Evolutionary conservation across 331 rosid species (phyloP).

Genomic region (Cydonia oblonga): DNA sequence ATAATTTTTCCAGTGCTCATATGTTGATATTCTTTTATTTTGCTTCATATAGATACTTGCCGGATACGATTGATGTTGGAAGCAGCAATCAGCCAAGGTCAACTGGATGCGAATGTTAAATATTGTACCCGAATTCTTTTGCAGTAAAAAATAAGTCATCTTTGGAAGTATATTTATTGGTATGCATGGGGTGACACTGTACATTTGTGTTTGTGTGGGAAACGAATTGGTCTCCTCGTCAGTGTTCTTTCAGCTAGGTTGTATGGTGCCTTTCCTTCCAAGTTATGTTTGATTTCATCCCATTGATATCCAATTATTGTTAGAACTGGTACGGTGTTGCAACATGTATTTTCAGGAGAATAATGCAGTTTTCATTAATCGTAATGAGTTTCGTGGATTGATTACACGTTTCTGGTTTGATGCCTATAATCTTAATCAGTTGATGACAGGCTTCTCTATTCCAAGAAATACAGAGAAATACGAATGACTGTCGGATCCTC

Average conservation of each 20-base stretch:
- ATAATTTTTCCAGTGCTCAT: not conserved
- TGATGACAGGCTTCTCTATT: no score
- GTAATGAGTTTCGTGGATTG: not conserved
- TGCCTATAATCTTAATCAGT: no score
- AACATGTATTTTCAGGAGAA: not conserved
- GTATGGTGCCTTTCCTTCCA: slow-evolving; percentile 10
- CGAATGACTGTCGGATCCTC: no score
- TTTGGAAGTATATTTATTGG: slow-evolving; percentile 19
- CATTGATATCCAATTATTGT: not conserved
- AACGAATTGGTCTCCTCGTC: slow-evolving; percentile 29
- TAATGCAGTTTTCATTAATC: not conserved
- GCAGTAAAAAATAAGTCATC: slow-evolving; percentile 25
- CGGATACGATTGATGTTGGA: slow-evolving; percentile 91
- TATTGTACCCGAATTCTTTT: slow-evolving; percentile 18
- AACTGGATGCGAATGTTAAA: slow-evolving; percentile 86
- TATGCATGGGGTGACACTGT: slow-evolving; percentile 39
- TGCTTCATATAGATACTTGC: slow-evolving; percentile 61
- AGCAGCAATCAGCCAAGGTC: slow-evolving; percentile 71
- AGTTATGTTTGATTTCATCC: not conserved
- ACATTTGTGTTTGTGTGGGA: slow-evolving; percentile 38
- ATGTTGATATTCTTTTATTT: not conserved
- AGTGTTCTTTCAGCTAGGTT: slow-evolving; percentile 26
- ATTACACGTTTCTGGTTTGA: not conserved
- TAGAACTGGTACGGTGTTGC: not conserved
- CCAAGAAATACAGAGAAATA: no score